Percentiles rank a stretch among this genome's conserved stretches.
Conservation (phyloP, 1,139 yeast species). For the Torulaspora globosa region DNA sequence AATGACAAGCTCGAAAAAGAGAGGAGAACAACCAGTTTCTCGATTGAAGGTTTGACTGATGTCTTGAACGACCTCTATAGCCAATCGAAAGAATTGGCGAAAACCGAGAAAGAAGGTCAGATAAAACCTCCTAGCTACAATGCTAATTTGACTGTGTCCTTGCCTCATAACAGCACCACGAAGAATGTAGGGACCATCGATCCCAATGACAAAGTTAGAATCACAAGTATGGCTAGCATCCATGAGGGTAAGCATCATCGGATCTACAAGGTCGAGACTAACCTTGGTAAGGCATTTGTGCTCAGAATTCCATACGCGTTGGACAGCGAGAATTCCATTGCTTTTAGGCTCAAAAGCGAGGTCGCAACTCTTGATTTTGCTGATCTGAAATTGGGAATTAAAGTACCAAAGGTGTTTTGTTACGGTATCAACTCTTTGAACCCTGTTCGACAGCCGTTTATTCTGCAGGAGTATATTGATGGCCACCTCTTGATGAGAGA, state of each 20-base stretch:
- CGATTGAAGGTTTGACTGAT: slow-evolving; percentile 66
- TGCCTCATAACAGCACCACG: slow-evolving; percentile 46
- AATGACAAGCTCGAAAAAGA: slow-evolving; percentile 71
- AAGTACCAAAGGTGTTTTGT: slow-evolving; percentile 71
- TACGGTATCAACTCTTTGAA: slow-evolving; percentile 65
- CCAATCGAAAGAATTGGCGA: slow-evolving; percentile 32
- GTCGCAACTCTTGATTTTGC: slow-evolving; percentile 90
- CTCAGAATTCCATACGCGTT: slow-evolving; percentile 82
- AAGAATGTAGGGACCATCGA: slow-evolving; percentile 43
- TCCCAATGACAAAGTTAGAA: slow-evolving; percentile 44
- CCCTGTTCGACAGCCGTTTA: slow-evolving; percentile 65
- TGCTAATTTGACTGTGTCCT: slow-evolving; percentile 43
- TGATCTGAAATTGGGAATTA: slow-evolving; percentile 43
- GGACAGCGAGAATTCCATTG: slow-evolving; percentile 59
- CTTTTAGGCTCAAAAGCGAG: slow-evolving; percentile 74
- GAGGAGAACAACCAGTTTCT: slow-evolving; percentile 75
- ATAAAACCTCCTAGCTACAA: slow-evolving; percentile 40
- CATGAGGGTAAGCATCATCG: slow-evolving; percentile 95
- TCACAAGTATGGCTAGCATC: slow-evolving; percentile 73
- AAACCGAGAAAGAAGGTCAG: slow-evolving; percentile 24
- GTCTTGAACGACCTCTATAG: slow-evolving; percentile 44
- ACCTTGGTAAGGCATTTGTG: slow-evolving; percentile 58
- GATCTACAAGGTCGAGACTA: slow-evolving; percentile 65
- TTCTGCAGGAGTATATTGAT: slow-evolving; percentile 70
- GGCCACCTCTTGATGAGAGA: slow-evolving; percentile 81